Percentiles rank a stretch among this genome's conserved stretches.
These are phyloP conservation scores for Cercospora citrullina DNA, from an alignment of 2,329 filamentous ascomycete species.

Conservation along the genomic window DNA sequence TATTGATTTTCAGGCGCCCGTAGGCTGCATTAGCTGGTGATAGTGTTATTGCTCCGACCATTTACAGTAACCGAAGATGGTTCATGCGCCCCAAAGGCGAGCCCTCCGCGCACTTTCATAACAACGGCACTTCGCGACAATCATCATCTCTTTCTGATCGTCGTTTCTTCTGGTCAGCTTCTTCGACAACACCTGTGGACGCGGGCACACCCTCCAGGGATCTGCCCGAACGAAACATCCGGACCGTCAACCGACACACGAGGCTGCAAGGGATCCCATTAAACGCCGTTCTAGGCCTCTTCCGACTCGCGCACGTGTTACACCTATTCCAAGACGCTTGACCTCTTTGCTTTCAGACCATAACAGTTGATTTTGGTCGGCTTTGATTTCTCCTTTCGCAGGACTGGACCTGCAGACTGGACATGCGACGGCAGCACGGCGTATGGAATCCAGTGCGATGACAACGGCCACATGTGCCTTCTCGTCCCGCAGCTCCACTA, in stretches of 20 bases:
- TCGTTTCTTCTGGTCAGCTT: slow-evolving; percentile 12
- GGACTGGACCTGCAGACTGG: slow-evolving; percentile 15
- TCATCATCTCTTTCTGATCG: slow-evolving; percentile 22
- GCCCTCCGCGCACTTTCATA: neutral
- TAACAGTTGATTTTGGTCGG: neutral
- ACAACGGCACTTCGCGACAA: slow-evolving; percentile 19
- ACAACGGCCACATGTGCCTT: slow-evolving; percentile 26
- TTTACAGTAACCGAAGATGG: slow-evolving; percentile 1
- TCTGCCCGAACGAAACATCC: slow-evolving; percentile 11
- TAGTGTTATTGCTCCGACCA: slow-evolving; percentile 6
- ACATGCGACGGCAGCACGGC: slow-evolving; percentile 28
- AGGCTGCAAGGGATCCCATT: slow-evolving; percentile 26
- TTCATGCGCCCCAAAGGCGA: slow-evolving; percentile 1
- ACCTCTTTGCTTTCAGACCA: neutral
- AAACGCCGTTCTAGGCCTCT: slow-evolving; percentile 21
- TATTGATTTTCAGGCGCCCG: neutral
- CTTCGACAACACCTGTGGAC: slow-evolving; percentile 11
- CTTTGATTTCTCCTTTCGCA: neutral
- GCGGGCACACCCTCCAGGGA: slow-evolving; percentile 7
- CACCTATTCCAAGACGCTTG: neutral
- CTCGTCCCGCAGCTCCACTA: slow-evolving; percentile 33
- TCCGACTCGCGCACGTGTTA: slow-evolving; percentile 12
- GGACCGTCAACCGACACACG: slow-evolving; percentile 22
- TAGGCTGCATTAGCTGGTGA: slow-evolving; percentile 5
- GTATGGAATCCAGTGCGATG: slow-evolving; percentile 32